Percentiles rank a stretch among this genome's conserved stretches.
Evolutionary conservation across 129 eudicot species (phyloP).

Genomic region (Chrysanthemum makinoi): DNA sequence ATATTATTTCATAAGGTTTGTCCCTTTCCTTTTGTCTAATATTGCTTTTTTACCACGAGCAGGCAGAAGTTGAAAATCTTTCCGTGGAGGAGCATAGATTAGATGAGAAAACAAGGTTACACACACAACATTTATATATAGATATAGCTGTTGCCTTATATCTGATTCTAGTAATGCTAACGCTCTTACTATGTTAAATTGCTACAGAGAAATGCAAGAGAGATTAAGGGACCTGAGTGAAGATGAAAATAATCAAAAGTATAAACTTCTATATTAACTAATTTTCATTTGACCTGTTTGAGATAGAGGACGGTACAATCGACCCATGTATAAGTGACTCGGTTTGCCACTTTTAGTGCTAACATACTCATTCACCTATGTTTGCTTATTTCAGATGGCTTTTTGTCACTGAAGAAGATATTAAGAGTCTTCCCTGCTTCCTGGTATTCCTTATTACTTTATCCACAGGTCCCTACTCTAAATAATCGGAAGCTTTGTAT

Average conservation of each 20-base stretch:
- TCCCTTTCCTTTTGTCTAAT: neutral
- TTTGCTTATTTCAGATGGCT: constrained; percentile 60
- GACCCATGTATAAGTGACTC: too few species aligned
- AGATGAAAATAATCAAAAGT: constrained; percentile 83
- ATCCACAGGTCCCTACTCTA: constrained; percentile 1
- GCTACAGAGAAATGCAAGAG: constrained; percentile 86
- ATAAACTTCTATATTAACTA: constrained; percentile 2
- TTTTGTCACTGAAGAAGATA: constrained; percentile 93
- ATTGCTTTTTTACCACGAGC: constrained; percentile 23
- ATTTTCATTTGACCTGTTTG: too few species aligned
- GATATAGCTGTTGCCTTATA: neutral
- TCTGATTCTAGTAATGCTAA: constrained; percentile 21
- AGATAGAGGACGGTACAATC: too few species aligned
- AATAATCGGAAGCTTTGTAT: neutral
- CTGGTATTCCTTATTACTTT: constrained; percentile 45
- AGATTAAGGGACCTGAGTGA: constrained; percentile 76
- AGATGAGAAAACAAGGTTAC: constrained; percentile 86
- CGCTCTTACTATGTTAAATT: constrained; percentile 28
- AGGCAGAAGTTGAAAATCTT: constrained; percentile 86
- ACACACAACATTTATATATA: neutral
- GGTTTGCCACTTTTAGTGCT: too few species aligned
- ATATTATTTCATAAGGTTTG: neutral
- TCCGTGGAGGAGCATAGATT: constrained; percentile 68
- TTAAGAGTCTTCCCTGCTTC: constrained; percentile 78
- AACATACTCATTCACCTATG: constrained; percentile 9